These are phyloP conservation scores for Trypanosoma cruzi DNA, from an alignment of 208 protist species.

Conservation along the genomic window DNA sequence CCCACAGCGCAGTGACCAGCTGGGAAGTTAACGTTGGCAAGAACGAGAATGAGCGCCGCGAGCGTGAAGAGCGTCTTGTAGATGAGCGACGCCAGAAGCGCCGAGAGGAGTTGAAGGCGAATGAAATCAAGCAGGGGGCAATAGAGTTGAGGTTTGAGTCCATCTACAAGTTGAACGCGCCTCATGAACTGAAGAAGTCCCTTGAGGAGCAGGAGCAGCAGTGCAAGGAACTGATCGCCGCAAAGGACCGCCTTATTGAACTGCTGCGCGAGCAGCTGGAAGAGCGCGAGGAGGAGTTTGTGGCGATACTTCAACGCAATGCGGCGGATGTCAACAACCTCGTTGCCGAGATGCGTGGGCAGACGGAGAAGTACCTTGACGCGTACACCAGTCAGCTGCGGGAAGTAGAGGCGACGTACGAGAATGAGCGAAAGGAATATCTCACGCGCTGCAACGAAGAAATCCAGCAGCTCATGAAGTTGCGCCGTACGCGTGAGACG, in stretches of 20 bases:
- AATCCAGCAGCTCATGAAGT: conserved; percentile 88
- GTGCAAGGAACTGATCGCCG: conserved; percentile 77
- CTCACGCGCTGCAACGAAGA: conserved; percentile 78
- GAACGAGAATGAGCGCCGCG: conserved; percentile 77
- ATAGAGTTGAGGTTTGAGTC: conserved; percentile 89
- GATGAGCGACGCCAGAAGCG: conserved; percentile 21
- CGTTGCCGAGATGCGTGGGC: conserved; percentile 81
- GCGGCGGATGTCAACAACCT: conserved; percentile 82
- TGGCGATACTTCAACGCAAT: conserved; percentile 81
- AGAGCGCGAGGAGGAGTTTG: conserved; percentile 93
- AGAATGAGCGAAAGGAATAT: conserved; percentile 76
- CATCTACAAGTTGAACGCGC: conserved; percentile 82
- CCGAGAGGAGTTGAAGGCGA: conserved; percentile 57
- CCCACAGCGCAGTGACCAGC: conserved; percentile 54
- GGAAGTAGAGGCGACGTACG: conserved; percentile 89
- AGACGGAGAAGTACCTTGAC: conserved; percentile 81
- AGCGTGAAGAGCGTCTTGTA: conserved; percentile 17
- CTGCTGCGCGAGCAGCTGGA: conserved; percentile 84
- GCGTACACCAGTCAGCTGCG: conserved; percentile 79
- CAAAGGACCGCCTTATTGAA: conserved; percentile 89
- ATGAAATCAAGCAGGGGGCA: conserved; percentile 58
- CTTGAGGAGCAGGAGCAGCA: conserved; percentile 71
- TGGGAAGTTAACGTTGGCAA: conserved; percentile 58
- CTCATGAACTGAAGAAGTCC: conserved; percentile 86
- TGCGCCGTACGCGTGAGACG: conserved; percentile 87